These are phyloP conservation scores for Tolypocladium endophyticum DNA, from an alignment of 2,329 filamentous ascomycete genomes.

Conservation along the genomic window DNA sequence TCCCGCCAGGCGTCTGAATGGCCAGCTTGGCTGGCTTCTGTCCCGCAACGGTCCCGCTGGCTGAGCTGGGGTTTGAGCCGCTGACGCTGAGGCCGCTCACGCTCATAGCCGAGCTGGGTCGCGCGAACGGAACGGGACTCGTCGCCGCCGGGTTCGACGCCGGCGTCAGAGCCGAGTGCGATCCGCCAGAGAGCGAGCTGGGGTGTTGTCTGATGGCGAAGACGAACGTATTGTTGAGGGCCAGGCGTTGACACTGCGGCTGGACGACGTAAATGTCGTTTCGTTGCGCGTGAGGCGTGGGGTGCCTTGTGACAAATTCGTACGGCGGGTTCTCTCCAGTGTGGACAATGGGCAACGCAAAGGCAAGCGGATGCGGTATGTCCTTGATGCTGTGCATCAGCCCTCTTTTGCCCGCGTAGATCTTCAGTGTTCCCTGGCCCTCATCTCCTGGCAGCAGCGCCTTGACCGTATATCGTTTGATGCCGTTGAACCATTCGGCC, in stretches of 20 bases:
- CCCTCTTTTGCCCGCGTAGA: conserved; percentile 89
- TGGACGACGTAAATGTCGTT: conserved; percentile 96
- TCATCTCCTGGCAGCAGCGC: conserved; percentile 86
- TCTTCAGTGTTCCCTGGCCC: conserved; percentile 74
- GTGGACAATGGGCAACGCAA: conserved; percentile 83
- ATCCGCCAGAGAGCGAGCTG: conserved; percentile 33
- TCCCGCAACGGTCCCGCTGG: conserved; percentile 40
- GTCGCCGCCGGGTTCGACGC: conserved; percentile 35
- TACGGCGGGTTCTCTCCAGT: conserved; percentile 88
- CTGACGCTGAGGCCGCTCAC: conserved; percentile 49
- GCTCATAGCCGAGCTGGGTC: conserved; percentile 54
- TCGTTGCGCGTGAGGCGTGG: conserved; percentile 92
- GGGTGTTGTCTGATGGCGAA: conserved; percentile 93
- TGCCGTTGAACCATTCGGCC: conserved; percentile 78
- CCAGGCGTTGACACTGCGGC: conserved; percentile 80
- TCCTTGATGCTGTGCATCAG: conserved; percentile 97
- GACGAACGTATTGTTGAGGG: conserved; percentile 94
- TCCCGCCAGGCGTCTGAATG: conserved; percentile 87
- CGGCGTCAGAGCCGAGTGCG: conserved; percentile 28
- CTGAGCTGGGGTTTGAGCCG: conserved; percentile 45
- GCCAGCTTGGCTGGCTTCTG: conserved; percentile 92
- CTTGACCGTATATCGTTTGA: conserved; percentile 90
- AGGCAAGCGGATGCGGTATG: conserved; percentile 83
- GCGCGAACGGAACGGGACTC: conserved; percentile 50
- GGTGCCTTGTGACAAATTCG: conserved; percentile 85